Evolutionary conservation across 345 rosid genomes (phyloP).

Genomic region (Geranium rotundifolium): DNA sequence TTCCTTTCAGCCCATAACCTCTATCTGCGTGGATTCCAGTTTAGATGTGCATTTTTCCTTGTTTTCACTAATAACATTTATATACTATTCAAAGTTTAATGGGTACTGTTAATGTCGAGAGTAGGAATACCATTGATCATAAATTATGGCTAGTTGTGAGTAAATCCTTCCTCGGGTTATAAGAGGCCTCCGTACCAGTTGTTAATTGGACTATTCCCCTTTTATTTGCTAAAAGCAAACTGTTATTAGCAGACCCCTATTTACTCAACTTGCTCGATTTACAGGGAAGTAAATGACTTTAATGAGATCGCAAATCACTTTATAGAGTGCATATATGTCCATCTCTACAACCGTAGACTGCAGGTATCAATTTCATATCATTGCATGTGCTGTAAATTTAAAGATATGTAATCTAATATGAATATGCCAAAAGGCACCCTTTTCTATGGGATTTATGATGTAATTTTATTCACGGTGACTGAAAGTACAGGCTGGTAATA

Average conservation of each 20-base stretch:
- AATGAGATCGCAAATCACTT: constrained; percentile 80
- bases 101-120: background rate
- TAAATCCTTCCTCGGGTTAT: background rate
- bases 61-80: too few species aligned
- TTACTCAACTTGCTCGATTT: constrained; percentile 12
- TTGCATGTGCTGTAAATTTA: constrained; percentile 7
- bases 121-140: background rate
- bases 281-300: constrained; percentile 81
- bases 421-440: background rate
- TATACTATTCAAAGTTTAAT: too few species aligned
- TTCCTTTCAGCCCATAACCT: too few species aligned
- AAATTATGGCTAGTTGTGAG: background rate
- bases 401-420: background rate
- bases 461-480: constrained; percentile 4
- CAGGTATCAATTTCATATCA: constrained; percentile 41
- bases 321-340: constrained; percentile 82
- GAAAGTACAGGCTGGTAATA: constrained; percentile 31
- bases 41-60: too few species aligned
- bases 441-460: background rate
- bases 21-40: too few species aligned
- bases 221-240: background rate
- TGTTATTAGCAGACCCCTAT: background rate
- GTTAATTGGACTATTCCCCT: background rate
- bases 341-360: constrained; percentile 55
- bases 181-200: background rate